Evolutionary conservation across 768 basidiomycete species (phyloP), one percentile per base, ranked within the genome.

Genomic region (Phlebiopsis flavidoalba): DNA sequence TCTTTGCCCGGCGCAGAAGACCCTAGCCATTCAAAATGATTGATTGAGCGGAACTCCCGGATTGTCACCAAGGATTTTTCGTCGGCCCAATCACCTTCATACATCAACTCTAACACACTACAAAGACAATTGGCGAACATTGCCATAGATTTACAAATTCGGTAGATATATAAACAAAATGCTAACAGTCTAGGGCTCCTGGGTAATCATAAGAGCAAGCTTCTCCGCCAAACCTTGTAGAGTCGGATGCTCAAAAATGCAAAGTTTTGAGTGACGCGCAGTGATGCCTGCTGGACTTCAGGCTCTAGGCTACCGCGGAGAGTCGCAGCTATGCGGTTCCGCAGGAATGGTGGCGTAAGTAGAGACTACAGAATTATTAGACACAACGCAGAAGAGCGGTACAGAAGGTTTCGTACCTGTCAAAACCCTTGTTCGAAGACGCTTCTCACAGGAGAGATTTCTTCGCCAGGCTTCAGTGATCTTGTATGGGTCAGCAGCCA

Each of bases 351-450:
- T 64, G 8, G 63, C 60, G 33, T 54, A n/a, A n/a, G n/a, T n/a
- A 57, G 49, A 64, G 49, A 45, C 63, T 64, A n/a, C 4, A 22
- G 15, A 5, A 19, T 14, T 7, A 15, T 26, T 14, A 10, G 52
- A 6, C 31, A 21, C 14, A 26, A 17, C 8, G 6, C 7, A 4
- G 21, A n/a, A 5, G n/a, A n/a, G 33, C 5, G 35, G 11, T 11
- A n/a, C 4, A 19, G 35, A 8, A 22, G 8, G 33, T 37, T n/a
- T 46, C 63, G 22, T 6, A 71, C 74, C 74, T 76, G 48, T 77
- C 75, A 24, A n/a, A 75, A 74, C 1, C 72, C 74, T 51, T 76
- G 76, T 15, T 72, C 67, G 46, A 72, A 72, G 11, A 75, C 46
- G 57, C 72, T 70, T 8, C 37, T 21, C 8, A 47, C n/a, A 10